A percentile compares a stretch with the other conserved stretches of the same genome.
phyloP scores from a whole-genome alignment of 352 stramenopile genomes.

The Phytopythium aichiense region DNA sequence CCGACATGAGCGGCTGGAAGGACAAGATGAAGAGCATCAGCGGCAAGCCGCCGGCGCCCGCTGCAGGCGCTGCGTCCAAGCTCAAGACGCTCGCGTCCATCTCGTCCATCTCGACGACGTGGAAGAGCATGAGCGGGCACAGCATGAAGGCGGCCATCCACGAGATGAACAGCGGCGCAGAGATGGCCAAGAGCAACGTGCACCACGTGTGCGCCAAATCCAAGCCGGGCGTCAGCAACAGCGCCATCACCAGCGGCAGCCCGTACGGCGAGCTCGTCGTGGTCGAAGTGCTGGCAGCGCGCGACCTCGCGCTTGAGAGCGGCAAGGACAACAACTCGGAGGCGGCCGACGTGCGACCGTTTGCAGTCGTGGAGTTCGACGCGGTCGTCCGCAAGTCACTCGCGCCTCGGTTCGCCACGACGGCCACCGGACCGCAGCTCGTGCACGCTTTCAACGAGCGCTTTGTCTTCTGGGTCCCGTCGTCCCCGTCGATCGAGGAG shows the following conservation, averaged over 20 bases:
- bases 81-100: constrained; percentile 26
- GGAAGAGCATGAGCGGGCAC: constrained; percentile 33
- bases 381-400: constrained; percentile 33
- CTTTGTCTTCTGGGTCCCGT: constrained; percentile 70
- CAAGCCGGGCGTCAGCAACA: constrained; percentile 5
- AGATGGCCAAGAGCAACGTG: constrained; percentile 49
- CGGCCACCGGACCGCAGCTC: constrained; percentile 4
- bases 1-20: constrained; percentile 40
- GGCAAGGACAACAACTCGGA: constrained; percentile 32
- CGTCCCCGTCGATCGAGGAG: constrained; percentile 37
- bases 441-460: constrained; percentile 55
- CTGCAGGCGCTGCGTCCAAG: constrained; percentile 12
- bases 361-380: constrained; percentile 41
- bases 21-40: constrained; percentile 34
- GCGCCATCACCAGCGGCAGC: constrained; percentile 29
- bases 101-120: constrained; percentile 42
- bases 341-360: constrained; percentile 17
- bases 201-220: constrained; percentile 29
- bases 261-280: constrained; percentile 67
- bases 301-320: constrained; percentile 39
- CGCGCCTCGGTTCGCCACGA: constrained; percentile 15
- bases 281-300: constrained; percentile 54
- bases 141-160: constrained; percentile 11
- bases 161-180: constrained; percentile 16
- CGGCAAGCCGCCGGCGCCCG: neutral